Evolutionary conservation across 208 protist genomes (phyloP).

Genomic region (Trypanosoma vivax): DNA sequence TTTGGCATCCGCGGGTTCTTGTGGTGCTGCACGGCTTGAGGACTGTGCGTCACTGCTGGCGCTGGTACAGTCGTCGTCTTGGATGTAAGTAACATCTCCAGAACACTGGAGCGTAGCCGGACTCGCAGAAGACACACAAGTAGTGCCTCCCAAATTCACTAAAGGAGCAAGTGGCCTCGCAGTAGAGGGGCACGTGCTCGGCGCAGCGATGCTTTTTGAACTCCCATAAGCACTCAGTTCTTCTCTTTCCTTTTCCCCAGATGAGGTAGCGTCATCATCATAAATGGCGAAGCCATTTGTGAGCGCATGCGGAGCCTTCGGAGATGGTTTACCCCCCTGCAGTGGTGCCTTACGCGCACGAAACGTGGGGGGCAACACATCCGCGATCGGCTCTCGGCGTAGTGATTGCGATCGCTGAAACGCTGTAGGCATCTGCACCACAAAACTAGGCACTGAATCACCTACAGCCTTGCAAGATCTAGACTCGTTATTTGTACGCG

Average conservation of each 20-base stretch:
- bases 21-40: too few relatives aligned
- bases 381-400: constrained; percentile 31
- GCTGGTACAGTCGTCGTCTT: too few relatives aligned
- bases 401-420: constrained; percentile 1
- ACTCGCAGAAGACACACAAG: too few relatives aligned
- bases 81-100: too few relatives aligned
- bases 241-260: constrained; percentile 15
- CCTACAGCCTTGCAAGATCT: too few relatives aligned
- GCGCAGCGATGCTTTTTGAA: background rate
- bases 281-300: constrained; percentile 19
- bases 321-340: constrained; percentile 14
- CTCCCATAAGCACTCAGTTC: constrained; percentile 1
- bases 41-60: too few relatives aligned
- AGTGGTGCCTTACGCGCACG: constrained; percentile 29
- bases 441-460: background rate
- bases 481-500: too few relatives aligned
- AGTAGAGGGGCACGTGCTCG: background rate
- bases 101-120: too few relatives aligned
- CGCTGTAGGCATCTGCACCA: too few relatives aligned
- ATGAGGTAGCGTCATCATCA: constrained; percentile 21
- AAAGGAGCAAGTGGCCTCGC: too few relatives aligned
- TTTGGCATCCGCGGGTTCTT: too few relatives aligned
- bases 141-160: too few relatives aligned
- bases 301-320: constrained; percentile 11
- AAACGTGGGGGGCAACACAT: constrained; percentile 59